Base-by-base conservation (phyloP, 2,329 filamentous ascomycete genomes). In the Stemphylium vesicarium region DNA sequence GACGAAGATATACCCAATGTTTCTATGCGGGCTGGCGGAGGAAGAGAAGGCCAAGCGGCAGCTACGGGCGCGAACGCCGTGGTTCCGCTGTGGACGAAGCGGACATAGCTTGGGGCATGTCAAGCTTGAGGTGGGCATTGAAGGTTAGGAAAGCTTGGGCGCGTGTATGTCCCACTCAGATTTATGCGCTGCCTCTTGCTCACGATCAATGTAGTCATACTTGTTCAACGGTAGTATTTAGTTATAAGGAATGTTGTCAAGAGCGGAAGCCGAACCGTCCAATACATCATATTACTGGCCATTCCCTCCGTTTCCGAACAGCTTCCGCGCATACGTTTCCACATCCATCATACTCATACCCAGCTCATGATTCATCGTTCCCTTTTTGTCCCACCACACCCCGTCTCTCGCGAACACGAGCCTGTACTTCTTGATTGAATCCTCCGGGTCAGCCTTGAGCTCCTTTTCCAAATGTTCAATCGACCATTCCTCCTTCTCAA, bases 381-480 rank as follows among this genome's bases (percentile, higher is more conserved):
- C 66, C 9, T 77, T 69, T 65, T 78, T 74, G 7, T 81, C 79
- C 87, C 87, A 90, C 35, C 79, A 80, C 4, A 88, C 81, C 0
- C 87, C 87, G 7, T 71, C 75, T 0, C 84, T 84, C 50, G 81
- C 85, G 77, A 89, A 89, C 0, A 86, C 82, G 57, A 82, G 75
- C 18, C 84, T 77, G 71, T 90, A 90, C 74, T 84, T 88, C 62
- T 79, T 78, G 65, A 88, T 76, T 2, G 66, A 67, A 63, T 84
- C 78, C 0, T 72, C 74, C 0, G 82, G 80, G 5, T 85, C 78
- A 10, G 71, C 69, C 16, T 63, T 65, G 60, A 87, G 68, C 60
- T 84, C 80, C 5, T 66, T 64, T 59, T 73, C 71, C 61, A 88
- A 68, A 40, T 73, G 64, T 0, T 76, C 72, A 18, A 80, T 53